These are phyloP conservation scores for Neurospora tetraspora DNA, from an alignment of 495 filamentous ascomycete species.

Conservation along the genomic window DNA sequence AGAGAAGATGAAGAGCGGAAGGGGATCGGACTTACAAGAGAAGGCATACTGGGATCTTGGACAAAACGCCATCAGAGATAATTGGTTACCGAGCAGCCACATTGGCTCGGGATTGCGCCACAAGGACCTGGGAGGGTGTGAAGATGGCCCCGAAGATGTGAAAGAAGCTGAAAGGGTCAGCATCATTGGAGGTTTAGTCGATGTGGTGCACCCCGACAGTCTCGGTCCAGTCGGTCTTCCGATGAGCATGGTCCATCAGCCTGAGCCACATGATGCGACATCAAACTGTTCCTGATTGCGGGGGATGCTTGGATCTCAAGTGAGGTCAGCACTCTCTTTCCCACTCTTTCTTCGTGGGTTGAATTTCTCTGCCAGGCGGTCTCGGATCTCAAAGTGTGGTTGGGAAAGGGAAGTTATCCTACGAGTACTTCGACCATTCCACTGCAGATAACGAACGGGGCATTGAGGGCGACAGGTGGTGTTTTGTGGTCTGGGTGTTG, in stretches of 20 bases:
- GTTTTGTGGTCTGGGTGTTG: not conserved
- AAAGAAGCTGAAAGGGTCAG: not conserved
- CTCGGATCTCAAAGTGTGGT: not conserved
- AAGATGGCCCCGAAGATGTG: not conserved
- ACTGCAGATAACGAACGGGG: not conserved
- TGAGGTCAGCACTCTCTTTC: not conserved
- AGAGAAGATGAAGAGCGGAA: not conserved
- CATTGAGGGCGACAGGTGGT: not conserved
- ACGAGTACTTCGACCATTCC: not conserved
- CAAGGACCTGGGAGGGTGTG: not conserved
- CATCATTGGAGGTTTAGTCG: not conserved
- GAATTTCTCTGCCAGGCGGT: not conserved
- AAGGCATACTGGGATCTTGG: not conserved
- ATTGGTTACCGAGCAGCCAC: not conserved
- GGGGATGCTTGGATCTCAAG: not conserved
- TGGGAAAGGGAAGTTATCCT: not conserved
- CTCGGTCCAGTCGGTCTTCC: not conserved
- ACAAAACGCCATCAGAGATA: not conserved
- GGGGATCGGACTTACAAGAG: not conserved
- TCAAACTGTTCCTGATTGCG: not conserved
- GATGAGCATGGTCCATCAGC: not conserved
- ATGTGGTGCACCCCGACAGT: not conserved
- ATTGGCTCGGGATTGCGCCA: not conserved
- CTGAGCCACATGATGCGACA: not conserved
- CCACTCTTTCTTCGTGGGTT: not conserved